Conservation (phyloP, 192 early-diverging fungal species). For the Dissophora ornata region DNA sequence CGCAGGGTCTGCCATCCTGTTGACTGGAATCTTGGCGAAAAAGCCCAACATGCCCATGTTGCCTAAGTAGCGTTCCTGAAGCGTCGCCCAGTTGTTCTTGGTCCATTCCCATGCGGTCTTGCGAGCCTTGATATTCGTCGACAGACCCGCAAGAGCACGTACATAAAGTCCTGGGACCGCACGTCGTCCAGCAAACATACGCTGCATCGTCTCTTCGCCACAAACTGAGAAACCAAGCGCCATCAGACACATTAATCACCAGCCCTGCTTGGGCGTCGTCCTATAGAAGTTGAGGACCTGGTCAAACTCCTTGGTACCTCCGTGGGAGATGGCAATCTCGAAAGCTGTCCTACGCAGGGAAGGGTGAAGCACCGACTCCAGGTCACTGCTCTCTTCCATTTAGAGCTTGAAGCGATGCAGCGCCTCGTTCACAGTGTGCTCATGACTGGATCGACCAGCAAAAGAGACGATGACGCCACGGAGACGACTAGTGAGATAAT, state of each 20-base stretch:
- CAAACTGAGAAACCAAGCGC: slow-evolving; percentile 68
- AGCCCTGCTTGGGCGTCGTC: slow-evolving; percentile 55
- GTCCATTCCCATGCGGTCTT: slow-evolving; percentile 66
- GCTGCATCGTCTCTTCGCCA: slow-evolving; percentile 60
- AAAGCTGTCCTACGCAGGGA: slow-evolving; percentile 70
- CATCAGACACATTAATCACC: slow-evolving; percentile 63
- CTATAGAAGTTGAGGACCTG: slow-evolving; percentile 58
- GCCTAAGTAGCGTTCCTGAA: slow-evolving; percentile 63
- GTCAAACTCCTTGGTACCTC: slow-evolving; percentile 54
- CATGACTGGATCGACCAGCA: slow-evolving; percentile 80
- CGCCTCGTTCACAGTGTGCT: slow-evolving; percentile 71
- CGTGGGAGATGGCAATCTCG: slow-evolving; percentile 66
- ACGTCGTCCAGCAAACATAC: slow-evolving; percentile 66
- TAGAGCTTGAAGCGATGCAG: slow-evolving; percentile 73
- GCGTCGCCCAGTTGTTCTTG: slow-evolving; percentile 60
- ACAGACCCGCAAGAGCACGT: slow-evolving; percentile 60
- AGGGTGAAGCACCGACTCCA: slow-evolving; percentile 64
- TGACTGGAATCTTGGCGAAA: slow-evolving; percentile 60
- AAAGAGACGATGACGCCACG: slow-evolving; percentile 79
- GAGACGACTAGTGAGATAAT: slow-evolving; percentile 78
- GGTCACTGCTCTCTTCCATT: slow-evolving; percentile 62
- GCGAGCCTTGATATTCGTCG: slow-evolving; percentile 54
- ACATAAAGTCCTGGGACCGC: slow-evolving; percentile 69
- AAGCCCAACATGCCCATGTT: slow-evolving; percentile 71
- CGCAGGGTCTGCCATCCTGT: slow-evolving; percentile 58